phyloP scores from a whole-genome alignment of 108 stramenopile genomes.

The Seminavis robusta region DNA sequence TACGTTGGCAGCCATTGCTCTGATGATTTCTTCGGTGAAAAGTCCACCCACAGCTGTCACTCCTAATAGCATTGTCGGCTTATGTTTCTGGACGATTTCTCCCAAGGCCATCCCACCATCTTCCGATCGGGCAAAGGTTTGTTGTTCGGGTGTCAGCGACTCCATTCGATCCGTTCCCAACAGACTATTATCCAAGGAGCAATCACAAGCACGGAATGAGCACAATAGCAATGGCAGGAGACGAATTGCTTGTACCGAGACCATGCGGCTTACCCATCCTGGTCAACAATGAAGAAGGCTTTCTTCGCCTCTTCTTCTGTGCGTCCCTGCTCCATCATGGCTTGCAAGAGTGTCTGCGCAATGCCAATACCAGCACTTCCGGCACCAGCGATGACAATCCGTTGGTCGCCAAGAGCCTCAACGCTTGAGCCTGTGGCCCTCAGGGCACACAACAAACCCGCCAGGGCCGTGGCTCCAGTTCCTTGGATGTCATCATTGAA shows the following conservation, averaged over 20 bases:
- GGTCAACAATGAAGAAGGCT: slow-evolving; percentile 84
- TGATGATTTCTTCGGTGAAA: slow-evolving; percentile 60
- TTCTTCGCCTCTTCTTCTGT: slow-evolving; percentile 68
- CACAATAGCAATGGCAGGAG: not conserved
- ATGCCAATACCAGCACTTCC: slow-evolving; percentile 95
- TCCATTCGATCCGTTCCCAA: slow-evolving; percentile 61
- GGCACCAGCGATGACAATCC: slow-evolving; percentile 89
- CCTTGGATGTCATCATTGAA: slow-evolving; percentile 99
- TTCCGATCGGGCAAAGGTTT: slow-evolving; percentile 57
- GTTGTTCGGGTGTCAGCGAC: slow-evolving; percentile 60
- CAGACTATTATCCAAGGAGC: slow-evolving; percentile 22
- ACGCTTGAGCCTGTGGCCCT: slow-evolving; percentile 72
- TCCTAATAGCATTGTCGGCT: slow-evolving; percentile 92
- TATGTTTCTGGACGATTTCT: slow-evolving; percentile 73
- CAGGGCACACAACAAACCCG: slow-evolving; percentile 79
- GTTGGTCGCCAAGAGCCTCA: slow-evolving; percentile 74
- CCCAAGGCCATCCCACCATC: slow-evolving; percentile 63
- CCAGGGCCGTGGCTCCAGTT: slow-evolving; percentile 87
- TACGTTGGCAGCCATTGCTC: slow-evolving; percentile 71
- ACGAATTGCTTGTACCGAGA: not conserved
- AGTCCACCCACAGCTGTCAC: slow-evolving; percentile 88
- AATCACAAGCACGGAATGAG: not conserved
- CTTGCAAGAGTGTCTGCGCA: slow-evolving; percentile 76
- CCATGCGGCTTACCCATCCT: slow-evolving; percentile 53
- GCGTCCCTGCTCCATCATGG: slow-evolving; percentile 84